phyloP scores from a whole-genome alignment of 108 stramenopile species.

The Mayamaea pseudoterrestris region DNA sequence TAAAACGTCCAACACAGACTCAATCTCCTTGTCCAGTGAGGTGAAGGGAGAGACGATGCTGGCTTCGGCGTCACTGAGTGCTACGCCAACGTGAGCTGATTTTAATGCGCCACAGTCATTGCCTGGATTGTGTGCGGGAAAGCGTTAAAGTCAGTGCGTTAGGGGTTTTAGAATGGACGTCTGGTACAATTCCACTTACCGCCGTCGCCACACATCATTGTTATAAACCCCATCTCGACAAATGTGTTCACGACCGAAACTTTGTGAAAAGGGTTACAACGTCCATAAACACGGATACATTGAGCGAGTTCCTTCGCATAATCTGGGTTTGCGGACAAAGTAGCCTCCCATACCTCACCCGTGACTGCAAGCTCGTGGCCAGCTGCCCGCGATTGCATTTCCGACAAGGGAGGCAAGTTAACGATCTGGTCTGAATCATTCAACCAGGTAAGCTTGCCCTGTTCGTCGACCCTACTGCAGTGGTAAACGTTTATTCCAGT shows the following conservation, averaged over 20 bases:
- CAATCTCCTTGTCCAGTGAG: conserved; percentile 42
- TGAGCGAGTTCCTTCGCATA: conserved; percentile 15
- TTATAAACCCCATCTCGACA: conserved; percentile 42
- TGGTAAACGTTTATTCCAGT: conserved; percentile 9
- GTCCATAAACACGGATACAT: conserved; percentile 37
- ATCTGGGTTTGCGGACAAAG: conserved; percentile 19
- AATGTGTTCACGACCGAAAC: conserved; percentile 37
- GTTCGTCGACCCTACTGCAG: conserved; percentile 3
- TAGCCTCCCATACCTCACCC: conserved; percentile 33
- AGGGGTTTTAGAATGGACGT: too few species aligned
- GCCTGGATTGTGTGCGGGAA: too few species aligned
- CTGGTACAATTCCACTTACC: too few species aligned
- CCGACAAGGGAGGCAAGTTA: neutral
- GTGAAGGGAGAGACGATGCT: conserved; percentile 58
- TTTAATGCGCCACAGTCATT: conserved; percentile 62
- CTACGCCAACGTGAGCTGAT: conserved; percentile 54
- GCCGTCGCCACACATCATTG: conserved; percentile 64
- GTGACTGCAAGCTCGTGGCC: conserved; percentile 32
- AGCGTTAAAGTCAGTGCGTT: too few species aligned
- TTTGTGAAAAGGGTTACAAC: conserved; percentile 50
- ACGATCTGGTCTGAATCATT: conserved; percentile 2
- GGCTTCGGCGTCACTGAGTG: conserved; percentile 57
- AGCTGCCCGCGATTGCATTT: neutral
- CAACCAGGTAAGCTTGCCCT: neutral
- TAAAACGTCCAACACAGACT: conserved; percentile 47